Evolutionary conservation across 2,329 filamentous ascomycete species (phyloP), one percentile per base, ranked within the genome.

Genomic region (Penicillium palitans): DNA sequence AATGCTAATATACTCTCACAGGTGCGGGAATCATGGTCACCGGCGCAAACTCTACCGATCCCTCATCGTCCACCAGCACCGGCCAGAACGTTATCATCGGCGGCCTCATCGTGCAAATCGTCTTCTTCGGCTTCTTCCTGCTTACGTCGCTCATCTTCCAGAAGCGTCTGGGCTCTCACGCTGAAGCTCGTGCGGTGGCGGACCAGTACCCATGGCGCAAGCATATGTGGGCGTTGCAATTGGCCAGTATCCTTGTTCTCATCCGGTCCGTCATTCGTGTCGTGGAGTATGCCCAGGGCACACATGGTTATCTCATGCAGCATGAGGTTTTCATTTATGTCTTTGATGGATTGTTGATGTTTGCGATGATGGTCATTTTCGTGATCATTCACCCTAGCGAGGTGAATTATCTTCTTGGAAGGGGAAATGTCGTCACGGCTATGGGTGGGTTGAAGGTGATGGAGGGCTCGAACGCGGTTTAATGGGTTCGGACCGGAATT

Each of bases 201-300:
- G 53, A 73, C 25, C 51, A 59, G 13, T 54, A 52, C 1, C 52
- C 65, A 27, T 80, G 78, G 78, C 68, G 68, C 47, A 68, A 60
- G 27, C 67, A 78, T 40, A 64, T 80, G 35, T 73, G 70, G 50
- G 72, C 67, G 2, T 41, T 69, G 41, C 59, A 69, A 41, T 49
- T 55, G 6, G 63, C 65, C 10, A 69, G 66, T 39, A 46, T 63
- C 9, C 57, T 72, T 44, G 66, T 71, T 48, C 55, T 73, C 24
- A 57, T 73, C n/a, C 65, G 70, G 48, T 69, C 66, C 2, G 44
- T 72, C 27, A 68, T 72, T 58, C 66, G 69, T 37, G 64, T 71
- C 3, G 62, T 67, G 5, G 70, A 74, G 56, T 72, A 70, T 50
- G 45, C 62, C 21, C 61, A 70, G 59, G 70, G 70, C 1, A 62